These are phyloP conservation scores for Tubosaeta sp. DNA, from an alignment of 768 basidiomycete genomes.

Conservation along the genomic window DNA sequence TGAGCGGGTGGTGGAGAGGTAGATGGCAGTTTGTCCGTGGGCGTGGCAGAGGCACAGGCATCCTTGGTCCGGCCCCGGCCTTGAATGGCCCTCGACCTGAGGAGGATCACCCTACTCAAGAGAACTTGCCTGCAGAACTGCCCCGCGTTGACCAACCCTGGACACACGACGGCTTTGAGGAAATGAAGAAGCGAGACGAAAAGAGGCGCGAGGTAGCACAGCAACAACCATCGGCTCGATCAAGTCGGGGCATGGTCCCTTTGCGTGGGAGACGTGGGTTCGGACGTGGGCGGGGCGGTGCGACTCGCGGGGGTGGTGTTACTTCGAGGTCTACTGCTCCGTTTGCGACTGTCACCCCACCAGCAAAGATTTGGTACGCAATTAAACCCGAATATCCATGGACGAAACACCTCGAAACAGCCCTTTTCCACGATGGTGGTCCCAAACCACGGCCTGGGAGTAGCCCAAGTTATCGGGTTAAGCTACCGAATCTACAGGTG, in stretches of 20 bases:
- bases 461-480: constrained; percentile 54
- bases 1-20: constrained; percentile 87
- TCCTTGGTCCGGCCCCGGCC: constrained; percentile 17
- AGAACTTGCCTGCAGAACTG: constrained; percentile 27
- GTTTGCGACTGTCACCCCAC: constrained; percentile 22
- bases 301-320: constrained; percentile 41
- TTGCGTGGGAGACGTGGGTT: constrained; percentile 48
- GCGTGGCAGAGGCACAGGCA: constrained; percentile 52
- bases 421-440: constrained; percentile 60
- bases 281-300: constrained; percentile 43
- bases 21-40: constrained; percentile 62
- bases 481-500: constrained; percentile 48
- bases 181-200: constrained; percentile 76
- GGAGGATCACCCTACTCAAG: constrained; percentile 16
- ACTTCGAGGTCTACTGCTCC: constrained; percentile 27
- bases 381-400: constrained; percentile 78
- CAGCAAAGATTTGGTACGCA: constrained; percentile 60
- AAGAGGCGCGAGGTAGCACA: constrained; percentile 34
- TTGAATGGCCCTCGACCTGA: constrained; percentile 16
- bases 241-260: constrained; percentile 32
- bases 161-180: constrained; percentile 87
- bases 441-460: constrained; percentile 57
- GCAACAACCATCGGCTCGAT: constrained; percentile 29
- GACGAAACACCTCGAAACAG: constrained; percentile 80
- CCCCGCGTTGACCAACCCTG: constrained; percentile 68